Evolutionary conservation across 225 moss, liverwort and hornwort genomes (phyloP), one percentile per base, ranked within the genome.

Genomic region (Marchantia paleacea): DNA sequence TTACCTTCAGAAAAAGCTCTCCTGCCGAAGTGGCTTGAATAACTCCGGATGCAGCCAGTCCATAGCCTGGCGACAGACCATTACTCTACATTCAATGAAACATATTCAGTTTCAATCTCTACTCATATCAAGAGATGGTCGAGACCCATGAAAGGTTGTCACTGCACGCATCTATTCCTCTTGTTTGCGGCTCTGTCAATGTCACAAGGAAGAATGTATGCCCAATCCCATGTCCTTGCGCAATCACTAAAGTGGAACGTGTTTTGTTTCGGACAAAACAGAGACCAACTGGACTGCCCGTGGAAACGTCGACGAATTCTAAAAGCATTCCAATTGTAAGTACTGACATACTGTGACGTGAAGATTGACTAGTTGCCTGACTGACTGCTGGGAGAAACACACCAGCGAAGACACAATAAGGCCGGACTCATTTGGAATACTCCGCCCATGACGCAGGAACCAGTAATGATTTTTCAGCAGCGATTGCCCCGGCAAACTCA

Each of bases 401-500:
- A 97, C 96, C 91, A 89, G 81, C 6, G 79, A 86, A 3, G 94
- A 92, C 63, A 97, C 94, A 64, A 97, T 90, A 83, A 94, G 84
- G 30, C 93, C 92, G 1, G 86, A 73, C 73, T 94, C 93, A 78
- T 94, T 97, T 16, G 94, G 97, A 80, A 97, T 86, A 86, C 97
- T 97, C 80, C 94, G 91, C 28, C 97, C 97, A 67, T 97, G 97
- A 13, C 94, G 91, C 55, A 97, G 85, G 5, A 94, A 84, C 92
- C 93, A 94, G 76, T 93, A 97, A 55, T 90, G 85, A 75, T 97
- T 97, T 80, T 86, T 83, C 19, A 94, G 77, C 20, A 85, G 78
- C n/a, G 84, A 75, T 52, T 78, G 87, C 26, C 80, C 78, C 15
- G 87, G 74, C 68, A 80, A 49, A 24, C 69, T 79, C 87, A 87